Evolutionary conservation across 129 eudicot genomes (phyloP).

Genomic region (Kitagawia praeruptora): DNA sequence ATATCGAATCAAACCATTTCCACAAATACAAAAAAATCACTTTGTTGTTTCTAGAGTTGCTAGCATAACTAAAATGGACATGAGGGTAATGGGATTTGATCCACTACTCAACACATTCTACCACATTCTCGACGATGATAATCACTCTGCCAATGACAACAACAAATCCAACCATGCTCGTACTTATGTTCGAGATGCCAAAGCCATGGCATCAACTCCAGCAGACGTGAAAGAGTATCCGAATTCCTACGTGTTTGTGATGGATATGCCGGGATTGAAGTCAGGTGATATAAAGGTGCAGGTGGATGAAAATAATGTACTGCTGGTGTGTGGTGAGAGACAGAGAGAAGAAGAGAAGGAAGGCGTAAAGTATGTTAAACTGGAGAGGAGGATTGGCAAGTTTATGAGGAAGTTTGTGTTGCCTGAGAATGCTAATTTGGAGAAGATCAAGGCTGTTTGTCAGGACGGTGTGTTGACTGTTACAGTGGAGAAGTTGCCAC

Average conservation of each 20-base stretch:
- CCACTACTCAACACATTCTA: not conserved
- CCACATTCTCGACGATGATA: not conserved
- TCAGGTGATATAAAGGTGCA: not conserved
- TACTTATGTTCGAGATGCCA: not conserved
- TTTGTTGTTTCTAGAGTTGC: not conserved
- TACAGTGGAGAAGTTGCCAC: not conserved
- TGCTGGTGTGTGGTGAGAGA: not conserved
- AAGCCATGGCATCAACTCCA: not conserved
- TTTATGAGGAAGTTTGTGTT: not conserved
- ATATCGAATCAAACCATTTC: not conserved
- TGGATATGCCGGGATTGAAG: conserved; percentile 2
- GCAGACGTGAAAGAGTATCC: not conserved
- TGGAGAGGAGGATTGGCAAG: not conserved
- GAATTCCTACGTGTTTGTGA: not conserved
- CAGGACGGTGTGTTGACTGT: not conserved
- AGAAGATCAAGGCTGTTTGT: not conserved
- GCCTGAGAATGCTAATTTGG: not conserved
- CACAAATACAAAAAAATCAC: not conserved
- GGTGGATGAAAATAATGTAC: not conserved
- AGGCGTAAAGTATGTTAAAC: not conserved
- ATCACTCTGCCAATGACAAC: not conserved
- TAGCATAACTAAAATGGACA: not conserved
- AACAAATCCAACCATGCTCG: not conserved
- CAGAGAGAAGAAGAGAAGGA: not conserved
- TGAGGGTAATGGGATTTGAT: not conserved